Conservation (phyloP, 371 early-diverging fungal genomes). For the Mortierella sp. region DNA sequence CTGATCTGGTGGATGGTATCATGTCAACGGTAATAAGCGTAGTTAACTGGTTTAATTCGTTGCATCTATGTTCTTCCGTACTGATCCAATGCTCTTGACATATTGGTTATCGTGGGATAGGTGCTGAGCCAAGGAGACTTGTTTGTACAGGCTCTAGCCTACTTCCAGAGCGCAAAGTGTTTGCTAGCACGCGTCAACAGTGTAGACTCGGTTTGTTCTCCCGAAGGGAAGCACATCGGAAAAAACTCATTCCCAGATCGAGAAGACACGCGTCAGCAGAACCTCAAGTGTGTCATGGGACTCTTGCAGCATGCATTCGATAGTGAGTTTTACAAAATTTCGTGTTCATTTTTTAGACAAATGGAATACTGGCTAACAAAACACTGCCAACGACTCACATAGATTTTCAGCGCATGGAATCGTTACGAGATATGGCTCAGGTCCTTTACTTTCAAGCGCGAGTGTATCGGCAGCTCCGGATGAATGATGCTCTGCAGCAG, state of each 20-base stretch:
- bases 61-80: neutral
- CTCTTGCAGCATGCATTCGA: constrained; percentile 16
- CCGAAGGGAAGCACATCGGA: no score
- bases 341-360: no score
- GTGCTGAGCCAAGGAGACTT: constrained; percentile 35
- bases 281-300: constrained; percentile 1
- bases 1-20: constrained; percentile 26
- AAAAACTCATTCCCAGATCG: neutral
- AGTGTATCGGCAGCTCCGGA: constrained; percentile 11
- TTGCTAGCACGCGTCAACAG: constrained; percentile 14
- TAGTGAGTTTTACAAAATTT: no score
- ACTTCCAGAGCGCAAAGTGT: constrained; percentile 41
- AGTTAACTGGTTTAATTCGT: no score
- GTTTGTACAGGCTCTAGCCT: constrained; percentile 32
- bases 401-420: constrained; percentile 27
- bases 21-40: constrained; percentile 23
- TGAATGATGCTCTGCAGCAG: constrained; percentile 2
- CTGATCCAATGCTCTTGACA: neutral
- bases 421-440: constrained; percentile 27
- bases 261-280: neutral
- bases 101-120: constrained; percentile 12
- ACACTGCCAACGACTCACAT: neutral
- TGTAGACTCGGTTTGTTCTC: neutral
- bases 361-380: no score
- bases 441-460: constrained; percentile 37